phyloP scores from a whole-genome alignment of 2,329 filamentous ascomycete genomes.

The Apiospora pterosperma region DNA sequence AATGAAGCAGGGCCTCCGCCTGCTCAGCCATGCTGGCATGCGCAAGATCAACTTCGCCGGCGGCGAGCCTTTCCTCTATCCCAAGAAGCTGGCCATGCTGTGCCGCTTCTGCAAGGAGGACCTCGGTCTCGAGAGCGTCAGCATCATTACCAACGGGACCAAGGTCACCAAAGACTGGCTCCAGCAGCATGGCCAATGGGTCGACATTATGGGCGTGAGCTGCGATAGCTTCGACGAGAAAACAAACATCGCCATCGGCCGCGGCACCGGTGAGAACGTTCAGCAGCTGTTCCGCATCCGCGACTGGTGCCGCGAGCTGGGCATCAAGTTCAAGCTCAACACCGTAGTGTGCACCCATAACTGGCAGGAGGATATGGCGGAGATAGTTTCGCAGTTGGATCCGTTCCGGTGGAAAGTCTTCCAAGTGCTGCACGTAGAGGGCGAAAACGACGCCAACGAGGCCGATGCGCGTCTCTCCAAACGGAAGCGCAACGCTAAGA shows the following conservation, averaged over 20 bases:
- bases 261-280: slow-evolving; percentile 46
- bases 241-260: slow-evolving; percentile 49
- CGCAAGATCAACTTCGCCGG: slow-evolving; percentile 54
- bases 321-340: slow-evolving; percentile 56
- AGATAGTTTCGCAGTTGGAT: slow-evolving; percentile 31
- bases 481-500: slow-evolving; percentile 35
- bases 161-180: slow-evolving; percentile 42
- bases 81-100: slow-evolving; percentile 38
- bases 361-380: slow-evolving; percentile 46
- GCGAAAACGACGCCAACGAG: slow-evolving; percentile 46
- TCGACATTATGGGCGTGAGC: slow-evolving; percentile 53
- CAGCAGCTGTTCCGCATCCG: slow-evolving; percentile 38
- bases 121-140: slow-evolving; percentile 46
- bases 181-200: slow-evolving; percentile 33
- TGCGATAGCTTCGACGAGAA: slow-evolving; percentile 51
- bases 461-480: slow-evolving; percentile 20
- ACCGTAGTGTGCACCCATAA: slow-evolving; percentile 50
- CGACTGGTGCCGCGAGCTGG: slow-evolving; percentile 41
- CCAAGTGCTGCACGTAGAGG: slow-evolving; percentile 48
- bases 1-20: slow-evolving; percentile 40
- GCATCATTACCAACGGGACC: slow-evolving; percentile 52
- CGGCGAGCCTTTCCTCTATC: slow-evolving; percentile 52
- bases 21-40: slow-evolving; percentile 49
- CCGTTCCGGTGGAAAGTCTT: slow-evolving; percentile 56
- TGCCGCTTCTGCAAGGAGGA: slow-evolving; percentile 45